Conservation (phyloP, 768 basidiomycete species). For the Auricularia sp. region DNA sequence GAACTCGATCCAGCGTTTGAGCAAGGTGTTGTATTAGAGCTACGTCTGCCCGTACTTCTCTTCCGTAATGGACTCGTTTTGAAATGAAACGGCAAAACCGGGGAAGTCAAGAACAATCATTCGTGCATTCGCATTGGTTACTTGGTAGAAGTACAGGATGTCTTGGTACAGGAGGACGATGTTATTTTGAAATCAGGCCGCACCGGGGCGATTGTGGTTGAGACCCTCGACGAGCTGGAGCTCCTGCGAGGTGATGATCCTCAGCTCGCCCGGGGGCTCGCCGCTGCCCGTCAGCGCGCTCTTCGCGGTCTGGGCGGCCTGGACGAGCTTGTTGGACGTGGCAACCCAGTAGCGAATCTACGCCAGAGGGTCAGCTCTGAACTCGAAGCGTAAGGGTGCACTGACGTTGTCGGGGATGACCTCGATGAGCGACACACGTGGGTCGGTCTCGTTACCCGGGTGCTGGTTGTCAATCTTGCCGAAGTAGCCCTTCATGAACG, state of each 20-base stretch:
- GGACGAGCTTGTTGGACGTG: constrained; percentile 47
- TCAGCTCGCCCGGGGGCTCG: constrained; percentile 64
- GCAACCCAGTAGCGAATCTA: constrained; percentile 72
- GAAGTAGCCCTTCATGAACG: constrained; percentile 52
- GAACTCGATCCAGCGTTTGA: constrained; percentile 78
- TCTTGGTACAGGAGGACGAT: too few relatives aligned
- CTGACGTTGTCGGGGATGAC: constrained; percentile 55
- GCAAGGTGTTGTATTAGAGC: constrained; percentile 65
- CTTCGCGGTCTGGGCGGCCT: constrained; percentile 49
- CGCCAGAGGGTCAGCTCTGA: constrained; percentile 4
- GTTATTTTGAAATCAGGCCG: too few relatives aligned
- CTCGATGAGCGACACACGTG: constrained; percentile 70
- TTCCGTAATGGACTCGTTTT: too few relatives aligned
- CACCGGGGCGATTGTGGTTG: not conserved
- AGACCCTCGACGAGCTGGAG: constrained; percentile 24
- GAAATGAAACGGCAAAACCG: too few relatives aligned
- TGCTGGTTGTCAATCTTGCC: constrained; percentile 80
- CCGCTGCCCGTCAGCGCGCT: constrained; percentile 52
- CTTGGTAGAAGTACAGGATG: too few relatives aligned
- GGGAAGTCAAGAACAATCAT: too few relatives aligned
- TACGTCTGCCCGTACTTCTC: too few relatives aligned
- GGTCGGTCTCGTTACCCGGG: constrained; percentile 70
- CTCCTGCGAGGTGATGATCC: constrained; percentile 65
- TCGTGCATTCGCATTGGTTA: too few relatives aligned
- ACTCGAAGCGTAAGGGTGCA: not conserved